Conservation (phyloP, 495 filamentous ascomycete genomes). For the Chlorociboria aeruginascens region DNA sequence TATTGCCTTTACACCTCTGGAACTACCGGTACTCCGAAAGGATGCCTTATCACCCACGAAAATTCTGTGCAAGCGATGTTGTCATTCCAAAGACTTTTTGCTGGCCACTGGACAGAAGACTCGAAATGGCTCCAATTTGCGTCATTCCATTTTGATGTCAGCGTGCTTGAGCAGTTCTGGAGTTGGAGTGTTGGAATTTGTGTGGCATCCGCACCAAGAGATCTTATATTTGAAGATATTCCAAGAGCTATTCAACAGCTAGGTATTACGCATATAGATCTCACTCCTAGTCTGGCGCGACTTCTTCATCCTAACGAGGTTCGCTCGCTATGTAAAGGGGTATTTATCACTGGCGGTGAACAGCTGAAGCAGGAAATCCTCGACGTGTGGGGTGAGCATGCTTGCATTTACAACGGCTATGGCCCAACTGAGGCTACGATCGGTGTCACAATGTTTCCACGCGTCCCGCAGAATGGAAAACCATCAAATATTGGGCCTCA, state of each 20-base stretch:
- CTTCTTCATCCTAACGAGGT: slow-evolving; percentile 52
- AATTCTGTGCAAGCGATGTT: slow-evolving; percentile 67
- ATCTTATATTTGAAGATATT: slow-evolving; percentile 68
- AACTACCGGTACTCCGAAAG: slow-evolving; percentile 73
- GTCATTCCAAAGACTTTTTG: slow-evolving; percentile 58
- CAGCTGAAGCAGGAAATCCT: slow-evolving; percentile 60
- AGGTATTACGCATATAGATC: slow-evolving; percentile 75
- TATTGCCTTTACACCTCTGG: slow-evolving; percentile 77
- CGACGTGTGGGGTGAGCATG: slow-evolving; percentile 50
- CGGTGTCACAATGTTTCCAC: slow-evolving; percentile 67
- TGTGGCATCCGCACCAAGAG: slow-evolving; percentile 63
- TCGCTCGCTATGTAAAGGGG: slow-evolving; percentile 51
- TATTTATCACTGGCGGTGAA: slow-evolving; percentile 71
- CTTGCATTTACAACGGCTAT: slow-evolving; percentile 62
- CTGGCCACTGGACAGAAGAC: slow-evolving; percentile 49
- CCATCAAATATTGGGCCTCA: slow-evolving; percentile 77
- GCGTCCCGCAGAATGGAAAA: slow-evolving; percentile 57
- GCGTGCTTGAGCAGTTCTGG: slow-evolving; percentile 81
- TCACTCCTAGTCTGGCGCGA: slow-evolving; percentile 58
- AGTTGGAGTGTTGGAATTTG: slow-evolving; percentile 77
- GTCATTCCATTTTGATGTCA: slow-evolving; percentile 81
- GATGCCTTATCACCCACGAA: slow-evolving; percentile 62
- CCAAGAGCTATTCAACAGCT: slow-evolving; percentile 53
- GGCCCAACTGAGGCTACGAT: slow-evolving; percentile 90
- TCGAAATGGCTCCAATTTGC: slow-evolving; percentile 82